phyloP scores from a whole-genome alignment of 768 basidiomycete genomes.

The Rhodotorula graminis region DNA sequence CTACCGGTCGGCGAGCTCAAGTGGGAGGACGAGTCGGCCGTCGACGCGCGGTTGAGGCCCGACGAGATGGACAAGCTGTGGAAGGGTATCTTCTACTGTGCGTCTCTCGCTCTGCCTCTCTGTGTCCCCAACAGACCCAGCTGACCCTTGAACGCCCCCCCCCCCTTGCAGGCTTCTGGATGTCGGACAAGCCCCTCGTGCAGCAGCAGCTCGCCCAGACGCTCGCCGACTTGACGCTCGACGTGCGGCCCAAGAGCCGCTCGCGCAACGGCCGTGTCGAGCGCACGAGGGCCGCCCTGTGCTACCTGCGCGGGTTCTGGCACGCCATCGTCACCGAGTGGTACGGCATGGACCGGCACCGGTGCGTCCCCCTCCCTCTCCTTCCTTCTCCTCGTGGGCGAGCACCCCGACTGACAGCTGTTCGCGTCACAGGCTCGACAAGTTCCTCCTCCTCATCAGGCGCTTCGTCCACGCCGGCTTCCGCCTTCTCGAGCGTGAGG shows the following conservation, averaged over 20 bases:
- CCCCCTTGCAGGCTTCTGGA: conserved; percentile 83
- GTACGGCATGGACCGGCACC: conserved; percentile 81
- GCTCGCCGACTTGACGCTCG: conserved; percentile 72
- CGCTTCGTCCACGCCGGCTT: conserved; percentile 82
- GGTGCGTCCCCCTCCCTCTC: conserved; percentile 54
- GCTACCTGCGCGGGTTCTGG: conserved; percentile 88
- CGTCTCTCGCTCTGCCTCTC: conserved; percentile 40
- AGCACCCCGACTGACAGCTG: too few relatives aligned
- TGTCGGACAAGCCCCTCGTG: conserved; percentile 96
- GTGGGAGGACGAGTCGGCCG: conserved; percentile 50
- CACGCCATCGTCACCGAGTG: conserved; percentile 82
- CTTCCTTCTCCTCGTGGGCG: not conserved
- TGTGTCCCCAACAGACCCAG: not conserved
- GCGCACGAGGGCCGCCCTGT: conserved; percentile 54
- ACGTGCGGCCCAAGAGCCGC: conserved; percentile 52
- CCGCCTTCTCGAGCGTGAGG: conserved; percentile 63
- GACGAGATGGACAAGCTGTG: conserved; percentile 84
- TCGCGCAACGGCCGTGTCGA: conserved; percentile 34
- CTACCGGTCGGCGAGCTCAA: conserved; percentile 32
- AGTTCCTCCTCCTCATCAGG: conserved; percentile 91
- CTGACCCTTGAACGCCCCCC: not conserved
- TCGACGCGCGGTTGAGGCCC: conserved; percentile 58
- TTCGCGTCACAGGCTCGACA: conserved; percentile 69
- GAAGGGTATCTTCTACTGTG: conserved; percentile 98
- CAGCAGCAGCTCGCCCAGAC: conserved; percentile 86